Base-by-base conservation (phyloP, 2,329 filamentous ascomycete genomes). In the Shiraia sp. region DNA sequence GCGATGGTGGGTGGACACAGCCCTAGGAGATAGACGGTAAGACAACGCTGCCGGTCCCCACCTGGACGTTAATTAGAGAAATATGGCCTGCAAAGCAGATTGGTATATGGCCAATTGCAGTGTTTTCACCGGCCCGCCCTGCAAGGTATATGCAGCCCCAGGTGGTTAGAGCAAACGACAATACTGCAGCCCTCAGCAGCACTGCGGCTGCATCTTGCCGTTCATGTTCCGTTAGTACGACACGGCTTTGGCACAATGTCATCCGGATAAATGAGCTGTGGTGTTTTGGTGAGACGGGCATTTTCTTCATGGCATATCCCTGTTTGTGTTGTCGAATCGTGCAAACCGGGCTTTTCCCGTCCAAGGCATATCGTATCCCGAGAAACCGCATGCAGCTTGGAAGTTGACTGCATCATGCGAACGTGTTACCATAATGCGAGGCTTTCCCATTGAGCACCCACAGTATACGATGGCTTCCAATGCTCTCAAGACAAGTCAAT, bases 61-160 rank as follows among this genome's bases (percentile, higher is more conserved):
- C 36, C 37, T 27, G 34, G 25, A 42, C 13, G 45, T 51, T 49
- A 49, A 51, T 53, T 43, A 51, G 37, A 32, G 44, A 40, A 27
- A 45, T 44, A 28, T 36, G 29, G 36, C 34, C 28, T 39, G 23
- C 36, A 29, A 14, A 28, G 28, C 45, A 23, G 40, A 27, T 29
- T 40, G 32, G 29, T 22, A 36, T 19, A 38, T 19, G 36, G 22
- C 51, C 48, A 53, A 53, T 53, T 29, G 36, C 32, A 15, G 32
- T 31, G 45, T 36, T 32, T 31, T 25, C 16, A 27, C 28, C 47
- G 40, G 48, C 37, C 45, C 51, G 48, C 35, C 22, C 40, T 49
- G 38, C 48, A 49, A 49, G 45, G 44, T 32, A 36, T 38, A 28
- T 47, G 45, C 44, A 42, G 39, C 32, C 35, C 47, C 50, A 41